Base-by-base conservation (phyloP, 2,329 filamentous ascomycete genomes). In the Pyrenochaeta sp. region DNA sequence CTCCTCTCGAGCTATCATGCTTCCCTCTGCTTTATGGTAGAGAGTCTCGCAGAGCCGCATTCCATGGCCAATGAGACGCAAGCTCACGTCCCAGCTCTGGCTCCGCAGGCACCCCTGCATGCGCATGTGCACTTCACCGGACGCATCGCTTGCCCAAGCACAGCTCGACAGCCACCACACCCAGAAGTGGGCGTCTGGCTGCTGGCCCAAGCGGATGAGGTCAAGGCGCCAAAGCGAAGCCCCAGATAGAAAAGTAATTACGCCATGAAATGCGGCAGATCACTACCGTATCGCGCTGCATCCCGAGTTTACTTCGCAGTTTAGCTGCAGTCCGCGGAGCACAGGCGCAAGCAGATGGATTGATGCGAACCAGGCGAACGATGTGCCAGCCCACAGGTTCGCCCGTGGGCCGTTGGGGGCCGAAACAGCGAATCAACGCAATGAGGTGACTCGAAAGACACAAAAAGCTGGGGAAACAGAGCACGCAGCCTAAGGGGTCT, bases 1-100 rank as follows among this genome's bases (percentile, higher is more conserved):
- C 52, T 47, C 47, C 44, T 18, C 45, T 53, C 36, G 48, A 51
- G 38, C 49, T 49, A 45, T 29, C 55, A 58, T 58, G 34, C 42
- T 53, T 39, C 46, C 35, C 49, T 43, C 17, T 60, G 48, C 58
- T 69, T 68, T 69, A 70, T 67, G 62, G 46, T 56, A 24, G 41
- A 42, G 39, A 43, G 13, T 18, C 19, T 58, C 45, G 66, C 67
- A 70, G 67, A 70, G 67, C 67, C 67, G 63, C 67, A 70, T 65
- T 14, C 22, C 35, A 14, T 39, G 37, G 44, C 47, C 41, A 50
- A 58, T 57, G 22, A 53, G 36, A 44, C 22, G 23, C 19, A 23
- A 20, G 24, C 39, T 41, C 46, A 44, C 45, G 27, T 24, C 35
- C 48, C 35, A 44, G 35, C 18, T 22, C 21, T 13, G 27, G 37